phyloP scores from a whole-genome alignment of 2,329 filamentous ascomycete genomes.

The Raffaelea ambrosiae region DNA sequence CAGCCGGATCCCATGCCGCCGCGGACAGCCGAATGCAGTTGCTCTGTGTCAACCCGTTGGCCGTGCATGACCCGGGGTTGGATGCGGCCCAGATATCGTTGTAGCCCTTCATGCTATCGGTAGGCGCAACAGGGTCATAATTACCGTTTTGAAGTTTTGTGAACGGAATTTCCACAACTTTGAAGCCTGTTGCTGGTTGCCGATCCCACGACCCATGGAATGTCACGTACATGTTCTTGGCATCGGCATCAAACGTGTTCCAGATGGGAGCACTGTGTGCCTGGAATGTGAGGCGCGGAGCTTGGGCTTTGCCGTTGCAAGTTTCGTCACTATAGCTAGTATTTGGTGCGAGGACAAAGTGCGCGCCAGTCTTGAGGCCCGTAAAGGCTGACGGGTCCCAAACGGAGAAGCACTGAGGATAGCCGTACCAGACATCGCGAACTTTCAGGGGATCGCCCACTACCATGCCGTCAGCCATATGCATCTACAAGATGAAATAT shows the following conservation, averaged over 20 bases:
- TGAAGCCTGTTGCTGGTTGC: conserved; percentile 20
- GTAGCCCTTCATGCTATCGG: conserved; percentile 21
- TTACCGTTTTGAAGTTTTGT: conserved; percentile 17
- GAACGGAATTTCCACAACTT: conserved; percentile 21
- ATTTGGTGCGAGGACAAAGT: conserved; percentile 29
- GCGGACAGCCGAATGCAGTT: conserved; percentile 27
- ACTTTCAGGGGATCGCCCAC: conserved; percentile 20
- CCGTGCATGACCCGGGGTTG: conserved; percentile 20
- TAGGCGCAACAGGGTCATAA: conserved; percentile 21
- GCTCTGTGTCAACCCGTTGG: conserved; percentile 25
- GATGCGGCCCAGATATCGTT: conserved; percentile 18
- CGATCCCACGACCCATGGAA: conserved; percentile 23
- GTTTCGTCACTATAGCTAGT: conserved; percentile 25
- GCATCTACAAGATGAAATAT: neutral
- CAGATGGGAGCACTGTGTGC: conserved; percentile 22
- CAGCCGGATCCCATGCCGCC: conserved; percentile 24
- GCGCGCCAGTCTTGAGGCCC: conserved; percentile 24
- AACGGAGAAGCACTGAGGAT: conserved; percentile 37
- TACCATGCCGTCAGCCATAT: neutral
- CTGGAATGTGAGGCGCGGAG: conserved; percentile 29
- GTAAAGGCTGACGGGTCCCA: conserved; percentile 19
- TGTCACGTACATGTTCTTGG: conserved; percentile 23
- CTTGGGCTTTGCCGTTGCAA: conserved; percentile 21
- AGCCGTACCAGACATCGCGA: conserved; percentile 34
- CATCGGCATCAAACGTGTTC: conserved; percentile 20